Evolutionary conservation across 164 flowering plant genomes (phyloP).

Genomic region (Umbilicus rupestris): DNA sequence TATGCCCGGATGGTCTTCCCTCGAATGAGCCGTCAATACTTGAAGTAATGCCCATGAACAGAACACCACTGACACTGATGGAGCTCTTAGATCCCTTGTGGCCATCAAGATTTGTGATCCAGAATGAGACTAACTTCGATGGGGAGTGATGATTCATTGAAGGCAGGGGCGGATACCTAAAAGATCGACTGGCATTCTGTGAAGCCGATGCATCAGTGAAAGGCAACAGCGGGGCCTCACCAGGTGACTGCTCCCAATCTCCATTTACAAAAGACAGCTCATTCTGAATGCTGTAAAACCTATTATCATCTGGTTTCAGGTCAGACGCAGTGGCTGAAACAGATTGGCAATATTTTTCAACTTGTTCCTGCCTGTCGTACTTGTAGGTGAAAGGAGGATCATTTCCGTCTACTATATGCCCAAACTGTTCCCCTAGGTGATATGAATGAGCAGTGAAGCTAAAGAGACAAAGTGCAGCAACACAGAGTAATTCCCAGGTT

Average conservation of each 20-base stretch:
- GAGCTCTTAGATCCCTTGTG: conserved; percentile 28
- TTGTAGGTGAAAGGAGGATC: background rate
- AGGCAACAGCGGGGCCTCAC: conserved; percentile 45
- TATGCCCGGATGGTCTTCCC: conserved; percentile 16
- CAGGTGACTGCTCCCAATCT: conserved; percentile 12
- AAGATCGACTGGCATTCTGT: no score
- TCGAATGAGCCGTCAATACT: conserved; percentile 18
- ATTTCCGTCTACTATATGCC: background rate
- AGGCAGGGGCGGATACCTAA: no score
- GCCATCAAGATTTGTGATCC: conserved; percentile 42
- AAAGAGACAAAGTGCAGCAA: no score
- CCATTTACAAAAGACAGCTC: conserved; percentile 9
- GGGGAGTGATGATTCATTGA: conserved; percentile 19
- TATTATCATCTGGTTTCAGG: background rate
- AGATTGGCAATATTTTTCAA: conserved; percentile 1
- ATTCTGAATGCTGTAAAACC: background rate
- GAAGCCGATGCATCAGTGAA: conserved; percentile 23
- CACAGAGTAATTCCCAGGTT: no score
- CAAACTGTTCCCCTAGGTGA: no score
- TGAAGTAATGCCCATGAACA: conserved; percentile 42
- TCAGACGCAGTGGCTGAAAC: conserved; percentile 6
- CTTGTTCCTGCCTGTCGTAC: background rate
- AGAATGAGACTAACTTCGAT: conserved; percentile 47
- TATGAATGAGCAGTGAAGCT: no score
- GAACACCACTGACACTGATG: conserved; percentile 42